Percentiles rank a stretch among this genome's conserved stretches.
These are phyloP conservation scores for Iberis amara DNA, from an alignment of 441 rosid genomes.

Conservation along the genomic window DNA sequence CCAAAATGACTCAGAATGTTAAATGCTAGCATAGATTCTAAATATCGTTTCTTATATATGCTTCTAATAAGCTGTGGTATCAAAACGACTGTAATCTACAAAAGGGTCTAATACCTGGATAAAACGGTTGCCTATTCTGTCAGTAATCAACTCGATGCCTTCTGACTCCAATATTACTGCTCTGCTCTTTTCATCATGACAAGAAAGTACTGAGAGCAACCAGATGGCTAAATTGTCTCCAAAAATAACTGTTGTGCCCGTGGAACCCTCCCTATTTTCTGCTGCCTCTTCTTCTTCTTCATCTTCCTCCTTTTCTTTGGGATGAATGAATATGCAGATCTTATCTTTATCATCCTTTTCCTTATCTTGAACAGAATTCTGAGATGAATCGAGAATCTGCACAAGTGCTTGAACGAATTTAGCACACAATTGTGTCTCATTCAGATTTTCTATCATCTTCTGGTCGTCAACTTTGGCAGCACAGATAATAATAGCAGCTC, in stretches of 20 bases:
- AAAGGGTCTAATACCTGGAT: conserved; percentile 58
- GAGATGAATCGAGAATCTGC: conserved; percentile 52
- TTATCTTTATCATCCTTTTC: conserved; percentile 43
- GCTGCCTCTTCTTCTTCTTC: conserved; percentile 67
- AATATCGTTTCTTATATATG: background rate
- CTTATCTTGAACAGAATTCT: conserved; percentile 44
- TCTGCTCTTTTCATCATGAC: conserved; percentile 82
- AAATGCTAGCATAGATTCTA: conserved; percentile 16
- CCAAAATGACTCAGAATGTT: conserved; percentile 3
- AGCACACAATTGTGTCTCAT: conserved; percentile 60
- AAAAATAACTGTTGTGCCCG: conserved; percentile 49
- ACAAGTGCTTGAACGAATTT: conserved; percentile 80
- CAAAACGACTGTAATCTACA: background rate
- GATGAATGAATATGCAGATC: conserved; percentile 59
- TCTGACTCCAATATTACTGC: conserved; percentile 87
- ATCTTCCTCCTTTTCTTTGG: conserved; percentile 50
- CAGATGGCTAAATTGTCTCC: conserved; percentile 82
- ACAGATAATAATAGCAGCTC: conserved; percentile 90
- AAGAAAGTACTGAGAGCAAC: conserved; percentile 93
- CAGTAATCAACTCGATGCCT: conserved; percentile 81
- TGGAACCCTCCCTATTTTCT: conserved; percentile 42
- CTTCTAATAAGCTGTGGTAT: conserved; percentile 5
- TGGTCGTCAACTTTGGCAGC: conserved; percentile 86
- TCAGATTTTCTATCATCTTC: conserved; percentile 81
- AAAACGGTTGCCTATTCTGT: conserved; percentile 60